Base-by-base conservation (phyloP, 495 filamentous ascomycete species). In the Podospora australis region DNA sequence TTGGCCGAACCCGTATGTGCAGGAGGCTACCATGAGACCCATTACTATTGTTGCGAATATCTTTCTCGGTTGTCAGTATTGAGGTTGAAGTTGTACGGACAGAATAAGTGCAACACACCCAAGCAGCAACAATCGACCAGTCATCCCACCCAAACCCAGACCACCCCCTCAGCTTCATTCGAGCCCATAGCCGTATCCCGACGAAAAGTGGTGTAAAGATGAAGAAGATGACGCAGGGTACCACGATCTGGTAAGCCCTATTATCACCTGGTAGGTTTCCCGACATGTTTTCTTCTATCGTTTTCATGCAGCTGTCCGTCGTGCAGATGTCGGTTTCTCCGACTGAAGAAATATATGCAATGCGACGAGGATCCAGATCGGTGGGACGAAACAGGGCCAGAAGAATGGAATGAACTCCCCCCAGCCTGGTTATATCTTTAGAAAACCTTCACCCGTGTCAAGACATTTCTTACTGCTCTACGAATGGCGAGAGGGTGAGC, bases 81-180 rank as follows among this genome's bases (percentile, higher is more conserved):
- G 2, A 19, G 2, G 30, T 28, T 22, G n/a, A 22, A 16, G 34
- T 32, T 13, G n/a, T n/a, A n/a, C n/a, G n/a, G n/a, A 21, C 4
- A 24, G 28, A 20, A 48, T 24, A 4, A 35, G 28, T 11, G 14
- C 13, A 11, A 48, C 62, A 16, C 55, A 68, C 65, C 55, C 50
- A 56, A 3, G 66, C 65, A 16, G 53, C 46, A 26, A 68, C 19
- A 28, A 68, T 60, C 5, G 56, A 59, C 45, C 60, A 59, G 44
- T 69, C 66, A 57, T 69, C 66, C 58, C 53, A 56, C 21, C 66
- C 66, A 14, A 69, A 24, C 2, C 58, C 63, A 6, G 59, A 55
- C 36, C 64, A 56, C 1, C 54, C 55, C 28, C 57, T 54, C 16
- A 43, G 29, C 32, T 46, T 53, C 11, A 63, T 10, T 36, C 66